Conservation (phyloP, 2,329 filamentous ascomycete species). For the Nothopassalora personata region DNA sequence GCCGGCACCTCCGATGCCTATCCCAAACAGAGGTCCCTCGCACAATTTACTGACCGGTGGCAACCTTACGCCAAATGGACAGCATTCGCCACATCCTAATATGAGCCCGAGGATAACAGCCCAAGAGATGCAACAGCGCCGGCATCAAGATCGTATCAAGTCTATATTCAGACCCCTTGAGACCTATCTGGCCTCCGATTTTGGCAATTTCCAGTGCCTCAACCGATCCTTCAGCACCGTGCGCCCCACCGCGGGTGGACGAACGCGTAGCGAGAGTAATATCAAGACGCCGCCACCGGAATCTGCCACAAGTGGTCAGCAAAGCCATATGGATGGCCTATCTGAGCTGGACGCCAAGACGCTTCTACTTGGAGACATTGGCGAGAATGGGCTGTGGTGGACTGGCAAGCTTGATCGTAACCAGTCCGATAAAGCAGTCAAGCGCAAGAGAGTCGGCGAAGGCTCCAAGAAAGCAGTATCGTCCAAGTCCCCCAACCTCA, state of each 20-base stretch:
- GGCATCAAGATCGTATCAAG: constrained; percentile 41
- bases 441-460: constrained; percentile 28
- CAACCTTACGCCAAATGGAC: constrained; percentile 15
- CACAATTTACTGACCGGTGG: constrained; percentile 19
- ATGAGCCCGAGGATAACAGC: constrained; percentile 25
- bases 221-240: constrained; percentile 67
- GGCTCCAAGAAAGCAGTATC: constrained; percentile 42
- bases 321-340: constrained; percentile 39
- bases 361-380: constrained; percentile 66
- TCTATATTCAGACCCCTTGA: constrained; percentile 70
- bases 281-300: constrained; percentile 35
- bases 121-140: constrained; percentile 24
- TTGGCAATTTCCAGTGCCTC: constrained; percentile 65
- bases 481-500: constrained; percentile 61
- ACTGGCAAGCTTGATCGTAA: constrained; percentile 51
- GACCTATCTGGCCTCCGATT: constrained; percentile 66
- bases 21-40: constrained; percentile 18
- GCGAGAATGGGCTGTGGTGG: constrained; percentile 81
- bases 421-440: constrained; percentile 25
- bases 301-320: constrained; percentile 15
- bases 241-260: constrained; percentile 36
- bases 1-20: constrained; percentile 29
- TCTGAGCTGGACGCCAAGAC: constrained; percentile 69
- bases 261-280: constrained; percentile 43
- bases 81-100: constrained; percentile 19